Conservation (phyloP, 1,284 basidiomycete species). For the Boletus mariae region DNA sequence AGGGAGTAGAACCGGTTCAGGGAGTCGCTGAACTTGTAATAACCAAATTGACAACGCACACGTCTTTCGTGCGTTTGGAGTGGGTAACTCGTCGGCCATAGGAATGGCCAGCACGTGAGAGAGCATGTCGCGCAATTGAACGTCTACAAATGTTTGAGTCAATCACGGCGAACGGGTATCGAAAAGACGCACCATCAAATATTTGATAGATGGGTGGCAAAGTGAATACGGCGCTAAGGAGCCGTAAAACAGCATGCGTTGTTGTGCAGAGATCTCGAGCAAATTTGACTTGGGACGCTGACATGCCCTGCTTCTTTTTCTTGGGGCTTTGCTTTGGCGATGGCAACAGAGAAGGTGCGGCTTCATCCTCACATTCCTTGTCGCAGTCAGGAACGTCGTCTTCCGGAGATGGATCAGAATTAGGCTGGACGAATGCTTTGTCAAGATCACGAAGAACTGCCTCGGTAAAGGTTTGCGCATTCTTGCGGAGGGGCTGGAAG, state of each 20-base stretch:
- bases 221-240: conserved; percentile 58
- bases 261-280: conserved; percentile 72
- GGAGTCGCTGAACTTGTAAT: conserved; percentile 64
- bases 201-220: conserved; percentile 53
- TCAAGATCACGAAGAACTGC: conserved; percentile 62
- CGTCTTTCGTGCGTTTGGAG: conserved; percentile 79
- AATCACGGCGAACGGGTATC: background rate
- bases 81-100: conserved; percentile 60
- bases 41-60: conserved; percentile 71
- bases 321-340: conserved; percentile 51
- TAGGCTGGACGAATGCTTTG: conserved; percentile 58
- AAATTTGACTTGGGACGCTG: conserved; percentile 69
- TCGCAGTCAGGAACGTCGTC: conserved; percentile 25
- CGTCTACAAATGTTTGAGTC: conserved; percentile 40
- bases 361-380: conserved; percentile 28
- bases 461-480: conserved; percentile 46
- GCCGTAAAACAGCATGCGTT: conserved; percentile 61
- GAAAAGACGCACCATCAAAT: conserved; percentile 53
- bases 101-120: conserved; percentile 66
- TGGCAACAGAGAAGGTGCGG: conserved; percentile 40
- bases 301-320: conserved; percentile 67
- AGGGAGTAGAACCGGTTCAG: conserved; percentile 52
- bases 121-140: conserved; percentile 55
- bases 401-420: conserved; percentile 25
- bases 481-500: conserved; percentile 61